Evolutionary conservation across 148 eudicot species (phyloP).

Genomic region (Fagopyrum esculentum): DNA sequence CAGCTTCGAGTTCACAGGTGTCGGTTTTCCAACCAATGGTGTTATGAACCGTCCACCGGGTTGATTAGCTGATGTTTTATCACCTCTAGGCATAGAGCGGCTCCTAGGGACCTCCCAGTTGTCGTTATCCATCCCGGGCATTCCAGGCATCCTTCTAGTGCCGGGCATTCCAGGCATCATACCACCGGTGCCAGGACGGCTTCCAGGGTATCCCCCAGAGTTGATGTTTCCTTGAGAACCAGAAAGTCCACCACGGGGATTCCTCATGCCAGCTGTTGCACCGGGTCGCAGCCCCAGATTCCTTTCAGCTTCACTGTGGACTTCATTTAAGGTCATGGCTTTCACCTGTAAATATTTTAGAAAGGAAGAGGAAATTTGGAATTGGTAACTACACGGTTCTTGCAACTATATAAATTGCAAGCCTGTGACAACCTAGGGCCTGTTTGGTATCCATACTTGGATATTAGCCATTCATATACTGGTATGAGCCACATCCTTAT

Average conservation of each 20-base stretch:
- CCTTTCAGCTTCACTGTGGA: slow-evolving; percentile 81
- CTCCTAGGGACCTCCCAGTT: slow-evolving; percentile 82
- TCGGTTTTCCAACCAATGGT: slow-evolving; percentile 41
- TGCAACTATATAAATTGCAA: background rate
- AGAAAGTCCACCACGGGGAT: slow-evolving; percentile 29
- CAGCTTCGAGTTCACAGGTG: slow-evolving; percentile 46
- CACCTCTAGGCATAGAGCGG: slow-evolving; percentile 60
- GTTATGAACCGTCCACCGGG: slow-evolving; percentile 38
- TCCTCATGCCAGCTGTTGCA: slow-evolving; percentile 63
- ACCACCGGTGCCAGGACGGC: slow-evolving; percentile 78
- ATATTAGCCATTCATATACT: too few species aligned
- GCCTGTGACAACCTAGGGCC: too few species aligned
- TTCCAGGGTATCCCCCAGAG: slow-evolving; percentile 51
- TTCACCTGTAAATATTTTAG: slow-evolving; percentile 37
- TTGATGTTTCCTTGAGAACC: slow-evolving; percentile 48
- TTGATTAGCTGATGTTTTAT: slow-evolving; percentile 19
- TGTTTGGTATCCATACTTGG: too few species aligned
- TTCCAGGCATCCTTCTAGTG: slow-evolving; percentile 58
- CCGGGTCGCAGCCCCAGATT: slow-evolving; percentile 76
- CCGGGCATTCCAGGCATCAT: slow-evolving; percentile 99
- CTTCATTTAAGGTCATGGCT: slow-evolving; percentile 79
- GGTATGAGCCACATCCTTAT: too few species aligned
- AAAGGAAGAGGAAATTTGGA: background rate
- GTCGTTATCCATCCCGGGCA: slow-evolving; percentile 66
- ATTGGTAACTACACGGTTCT: background rate